Evolutionary conservation across 1,139 yeast genomes (phyloP).

Genomic region (Scheffersomyces titani): DNA sequence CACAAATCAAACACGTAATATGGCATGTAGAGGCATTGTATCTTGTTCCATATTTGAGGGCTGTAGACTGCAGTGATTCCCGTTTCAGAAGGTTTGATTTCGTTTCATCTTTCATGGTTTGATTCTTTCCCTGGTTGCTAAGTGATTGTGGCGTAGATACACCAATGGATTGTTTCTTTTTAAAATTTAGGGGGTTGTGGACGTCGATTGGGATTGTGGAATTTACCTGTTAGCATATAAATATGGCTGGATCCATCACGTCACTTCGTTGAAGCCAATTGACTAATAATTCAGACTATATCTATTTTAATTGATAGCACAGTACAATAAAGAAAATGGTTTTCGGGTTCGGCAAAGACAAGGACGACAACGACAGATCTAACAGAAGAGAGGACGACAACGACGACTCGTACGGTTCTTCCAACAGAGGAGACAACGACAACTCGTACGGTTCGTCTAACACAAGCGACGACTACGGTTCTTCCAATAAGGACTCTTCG

Average conservation of each 20-base stretch:
- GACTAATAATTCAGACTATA: background rate
- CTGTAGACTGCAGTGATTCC: background rate
- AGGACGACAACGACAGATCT: slow-evolving; percentile 11
- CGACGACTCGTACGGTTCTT: slow-evolving; percentile 12
- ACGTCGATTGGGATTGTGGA: background rate
- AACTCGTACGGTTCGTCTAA: slow-evolving; percentile 9
- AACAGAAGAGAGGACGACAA: slow-evolving; percentile 4
- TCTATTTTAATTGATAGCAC: background rate
- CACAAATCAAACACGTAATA: background rate
- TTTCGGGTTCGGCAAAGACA: slow-evolving; percentile 20
- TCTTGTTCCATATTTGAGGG: too few species aligned
- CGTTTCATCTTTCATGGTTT: background rate
- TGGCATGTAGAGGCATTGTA: background rate
- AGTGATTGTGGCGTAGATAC: background rate
- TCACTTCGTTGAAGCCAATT: background rate
- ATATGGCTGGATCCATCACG: background rate
- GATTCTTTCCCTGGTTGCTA: background rate
- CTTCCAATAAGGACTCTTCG: slow-evolving; percentile 5
- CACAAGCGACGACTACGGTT: slow-evolving; percentile 5
- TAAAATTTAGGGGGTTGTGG: background rate
- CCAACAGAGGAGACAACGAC: slow-evolving; percentile 1
- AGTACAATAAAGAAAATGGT: slow-evolving; percentile 12
- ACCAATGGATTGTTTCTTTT: background rate
- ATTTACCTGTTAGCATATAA: background rate
- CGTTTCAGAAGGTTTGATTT: background rate